These are phyloP conservation scores for Halophytophthora polymorphica DNA, from an alignment of 352 stramenopile genomes.

Conservation along the genomic window DNA sequence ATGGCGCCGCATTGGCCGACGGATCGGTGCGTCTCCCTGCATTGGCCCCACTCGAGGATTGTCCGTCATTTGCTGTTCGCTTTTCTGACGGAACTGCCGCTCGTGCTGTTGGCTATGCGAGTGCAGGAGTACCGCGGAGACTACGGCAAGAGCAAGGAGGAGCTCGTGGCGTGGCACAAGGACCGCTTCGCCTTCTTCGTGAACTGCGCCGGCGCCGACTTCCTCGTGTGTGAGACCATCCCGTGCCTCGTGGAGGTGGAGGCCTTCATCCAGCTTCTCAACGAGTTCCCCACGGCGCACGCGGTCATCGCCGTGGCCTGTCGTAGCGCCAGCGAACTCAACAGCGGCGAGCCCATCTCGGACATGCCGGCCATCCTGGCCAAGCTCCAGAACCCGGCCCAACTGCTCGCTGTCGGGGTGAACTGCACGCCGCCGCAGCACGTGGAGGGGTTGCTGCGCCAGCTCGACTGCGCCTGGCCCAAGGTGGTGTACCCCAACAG, in stretches of 20 bases:
- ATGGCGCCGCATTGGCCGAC: conserved; percentile 77
- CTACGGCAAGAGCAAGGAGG: conserved; percentile 63
- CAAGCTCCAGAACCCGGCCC: conserved; percentile 45
- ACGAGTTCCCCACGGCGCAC: conserved; percentile 50
- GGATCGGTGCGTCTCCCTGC: conserved; percentile 58
- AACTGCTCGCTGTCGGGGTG: conserved; percentile 73
- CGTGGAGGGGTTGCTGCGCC: conserved; percentile 57
- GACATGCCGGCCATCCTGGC: conserved; percentile 39
- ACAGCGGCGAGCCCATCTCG: conserved; percentile 59
- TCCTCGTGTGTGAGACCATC: conserved; percentile 86
- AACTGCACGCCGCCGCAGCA: conserved; percentile 84
- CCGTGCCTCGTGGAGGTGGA: conserved; percentile 80
- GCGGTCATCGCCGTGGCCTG: conserved; percentile 70
- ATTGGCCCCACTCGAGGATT: too few relatives aligned
- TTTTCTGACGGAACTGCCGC: conserved; percentile 5
- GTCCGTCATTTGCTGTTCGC: neutral
- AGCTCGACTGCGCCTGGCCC: conserved; percentile 39
- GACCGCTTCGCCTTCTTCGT: conserved; percentile 73
- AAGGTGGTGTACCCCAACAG: conserved; percentile 86
- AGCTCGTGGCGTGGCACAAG: conserved; percentile 75
- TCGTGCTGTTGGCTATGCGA: neutral
- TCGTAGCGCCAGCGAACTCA: conserved; percentile 55
- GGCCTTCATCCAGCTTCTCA: conserved; percentile 73
- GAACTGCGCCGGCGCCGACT: conserved; percentile 46
- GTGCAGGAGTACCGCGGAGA: conserved; percentile 83